Conservation (phyloP, 306 rosid genomes). For the Malus fusca region DNA sequence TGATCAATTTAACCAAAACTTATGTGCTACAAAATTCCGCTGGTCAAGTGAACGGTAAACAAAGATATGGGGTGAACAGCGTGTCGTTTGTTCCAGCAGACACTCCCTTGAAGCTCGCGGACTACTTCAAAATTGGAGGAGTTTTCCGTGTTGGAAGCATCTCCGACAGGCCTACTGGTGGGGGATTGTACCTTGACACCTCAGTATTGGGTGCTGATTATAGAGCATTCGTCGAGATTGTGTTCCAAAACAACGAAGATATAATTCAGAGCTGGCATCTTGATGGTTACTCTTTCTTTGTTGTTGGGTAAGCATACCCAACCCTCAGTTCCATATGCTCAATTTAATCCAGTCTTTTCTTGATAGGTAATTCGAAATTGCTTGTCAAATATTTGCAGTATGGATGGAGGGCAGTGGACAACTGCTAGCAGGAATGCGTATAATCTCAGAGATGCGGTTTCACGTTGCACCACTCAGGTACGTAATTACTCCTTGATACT, state of each 20-base stretch:
- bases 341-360: not conserved
- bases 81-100: conserved; percentile 79
- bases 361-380: not conserved
- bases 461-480: conserved; percentile 94
- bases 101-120: conserved; percentile 91
- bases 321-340: not conserved
- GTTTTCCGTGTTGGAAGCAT: conserved; percentile 83
- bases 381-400: conserved; percentile 30
- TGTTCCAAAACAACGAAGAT: conserved; percentile 84
- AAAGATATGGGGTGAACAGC: conserved; percentile 84
- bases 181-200: conserved; percentile 81
- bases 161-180: conserved; percentile 68
- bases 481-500: not conserved
- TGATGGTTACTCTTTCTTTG: conserved; percentile 92
- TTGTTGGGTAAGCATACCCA: conserved; percentile 61
- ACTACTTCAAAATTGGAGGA: conserved; percentile 70
- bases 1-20: conserved; percentile 59
- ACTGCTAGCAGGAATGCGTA: conserved; percentile 51
- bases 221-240: conserved; percentile 70
- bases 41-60: conserved; percentile 69
- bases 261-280: conserved; percentile 81
- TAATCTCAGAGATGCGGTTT: conserved; percentile 83
- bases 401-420: conserved; percentile 97
- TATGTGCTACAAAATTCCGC: conserved; percentile 57
- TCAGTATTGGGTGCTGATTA: conserved; percentile 80